These are phyloP conservation scores for Pseudogymnoascus sp. DNA, from an alignment of 2,329 filamentous ascomycete species.

Conservation along the genomic window DNA sequence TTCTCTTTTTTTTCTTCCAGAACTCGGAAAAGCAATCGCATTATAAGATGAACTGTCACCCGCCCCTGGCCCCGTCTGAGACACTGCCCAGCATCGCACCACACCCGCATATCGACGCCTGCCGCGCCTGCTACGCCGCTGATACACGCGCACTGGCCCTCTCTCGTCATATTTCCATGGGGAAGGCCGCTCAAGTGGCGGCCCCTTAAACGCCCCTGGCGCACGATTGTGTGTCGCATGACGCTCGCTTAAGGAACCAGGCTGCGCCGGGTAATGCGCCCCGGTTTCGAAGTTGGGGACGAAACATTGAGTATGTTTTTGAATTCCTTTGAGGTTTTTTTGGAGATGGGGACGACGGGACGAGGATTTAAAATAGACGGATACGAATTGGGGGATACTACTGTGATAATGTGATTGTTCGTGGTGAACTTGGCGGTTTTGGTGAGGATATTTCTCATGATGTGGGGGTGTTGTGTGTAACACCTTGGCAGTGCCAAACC, in stretches of 20 bases:
- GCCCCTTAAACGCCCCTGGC: constrained; percentile 6
- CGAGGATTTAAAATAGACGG: neutral
- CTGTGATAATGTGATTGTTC: neutral
- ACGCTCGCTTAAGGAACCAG: neutral
- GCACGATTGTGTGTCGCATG: constrained; percentile 1
- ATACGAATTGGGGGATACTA: neutral
- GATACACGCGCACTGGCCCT: constrained; percentile 2
- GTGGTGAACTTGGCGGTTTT: neutral
- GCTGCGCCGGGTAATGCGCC: neutral
- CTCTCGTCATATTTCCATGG: neutral
- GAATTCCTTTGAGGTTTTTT: neutral
- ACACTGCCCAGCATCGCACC: neutral
- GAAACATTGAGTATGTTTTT: neutral
- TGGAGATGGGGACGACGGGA: neutral
- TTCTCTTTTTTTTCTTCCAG: neutral
- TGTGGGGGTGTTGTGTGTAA: neutral
- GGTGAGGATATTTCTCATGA: neutral
- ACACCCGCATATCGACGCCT: neutral
- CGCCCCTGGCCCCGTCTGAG: neutral
- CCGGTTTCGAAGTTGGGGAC: neutral
- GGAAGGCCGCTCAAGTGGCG: neutral
- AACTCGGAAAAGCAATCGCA: constrained; percentile 4
- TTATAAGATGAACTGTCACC: neutral
- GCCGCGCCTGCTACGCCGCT: constrained; percentile 2
- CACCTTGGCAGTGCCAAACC: neutral